These are phyloP conservation scores for Acacia concinna DNA, from an alignment of 331 rosid species.

Conservation along the genomic window DNA sequence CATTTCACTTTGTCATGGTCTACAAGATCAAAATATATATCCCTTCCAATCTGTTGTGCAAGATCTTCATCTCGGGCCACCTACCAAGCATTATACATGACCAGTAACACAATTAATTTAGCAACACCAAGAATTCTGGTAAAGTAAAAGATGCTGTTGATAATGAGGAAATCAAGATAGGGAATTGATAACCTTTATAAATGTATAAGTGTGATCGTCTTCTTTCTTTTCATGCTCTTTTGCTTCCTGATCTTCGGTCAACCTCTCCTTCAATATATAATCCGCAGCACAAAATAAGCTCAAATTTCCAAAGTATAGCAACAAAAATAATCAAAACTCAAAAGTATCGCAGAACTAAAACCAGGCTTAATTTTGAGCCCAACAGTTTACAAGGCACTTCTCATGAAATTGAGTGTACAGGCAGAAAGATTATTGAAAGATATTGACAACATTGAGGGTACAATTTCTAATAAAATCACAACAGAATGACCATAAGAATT, in stretches of 20 bases:
- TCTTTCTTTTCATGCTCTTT: constrained; percentile 77
- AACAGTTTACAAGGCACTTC: not conserved
- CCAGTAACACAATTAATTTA: constrained; percentile 21
- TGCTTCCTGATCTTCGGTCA: constrained; percentile 79
- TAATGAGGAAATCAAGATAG: not conserved
- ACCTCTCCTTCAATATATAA: constrained; percentile 61
- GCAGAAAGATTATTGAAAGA: not conserved
- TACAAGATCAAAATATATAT: constrained; percentile 84
- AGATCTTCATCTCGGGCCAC: constrained; percentile 81
- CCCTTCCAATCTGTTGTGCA: constrained; percentile 75
- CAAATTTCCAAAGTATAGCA: constrained; percentile 6
- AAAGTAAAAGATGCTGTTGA: not conserved
- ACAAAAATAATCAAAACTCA: not conserved
- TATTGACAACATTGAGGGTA: not conserved
- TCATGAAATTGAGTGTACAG: not conserved
- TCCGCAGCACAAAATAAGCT: constrained; percentile 20
- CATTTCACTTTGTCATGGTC: constrained; percentile 88
- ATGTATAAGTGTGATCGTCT: constrained; percentile 55
- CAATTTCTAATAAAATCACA: not conserved
- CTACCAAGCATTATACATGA: constrained; percentile 36
- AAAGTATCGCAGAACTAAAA: not conserved
- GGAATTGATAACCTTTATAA: constrained; percentile 58
- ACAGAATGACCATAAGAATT: too few relatives aligned
- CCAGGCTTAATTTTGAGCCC: not conserved
- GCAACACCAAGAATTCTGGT: not conserved